Conservation (phyloP, 768 basidiomycete species). For the Termitomyces sp. region DNA sequence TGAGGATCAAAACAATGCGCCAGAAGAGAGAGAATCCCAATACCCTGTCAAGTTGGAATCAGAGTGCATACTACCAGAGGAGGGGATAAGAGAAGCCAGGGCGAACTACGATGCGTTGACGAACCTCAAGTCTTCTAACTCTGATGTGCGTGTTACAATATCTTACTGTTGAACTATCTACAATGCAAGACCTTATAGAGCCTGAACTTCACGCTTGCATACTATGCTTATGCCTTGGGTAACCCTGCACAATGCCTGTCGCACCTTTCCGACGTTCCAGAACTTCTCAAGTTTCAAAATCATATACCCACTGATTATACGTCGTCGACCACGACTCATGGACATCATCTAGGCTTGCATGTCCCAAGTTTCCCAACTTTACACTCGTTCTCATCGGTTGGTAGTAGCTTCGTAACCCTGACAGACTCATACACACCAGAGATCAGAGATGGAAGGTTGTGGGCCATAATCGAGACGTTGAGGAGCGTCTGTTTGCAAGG, state of each 20-base stretch:
- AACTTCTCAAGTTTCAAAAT: slow-evolving; percentile 46
- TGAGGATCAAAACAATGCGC: slow-evolving; percentile 48
- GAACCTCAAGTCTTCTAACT: slow-evolving; percentile 41
- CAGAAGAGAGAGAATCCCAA: slow-evolving; percentile 24
- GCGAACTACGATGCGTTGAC: slow-evolving; percentile 50
- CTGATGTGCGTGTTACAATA: slow-evolving; percentile 43
- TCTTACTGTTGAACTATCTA: not conserved
- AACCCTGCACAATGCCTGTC: slow-evolving; percentile 57
- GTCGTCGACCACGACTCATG: slow-evolving; percentile 19
- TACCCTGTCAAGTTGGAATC: slow-evolving; percentile 40
- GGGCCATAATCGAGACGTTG: slow-evolving; percentile 68
- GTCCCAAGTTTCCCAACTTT: slow-evolving; percentile 27
- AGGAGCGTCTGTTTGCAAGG: slow-evolving; percentile 79
- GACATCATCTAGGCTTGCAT: slow-evolving; percentile 21
- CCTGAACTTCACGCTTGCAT: slow-evolving; percentile 63
- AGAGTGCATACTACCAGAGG: slow-evolving; percentile 54
- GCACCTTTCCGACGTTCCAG: slow-evolving; percentile 49
- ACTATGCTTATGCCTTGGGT: slow-evolving; percentile 75
- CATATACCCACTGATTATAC: slow-evolving; percentile 38
- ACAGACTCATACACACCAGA: slow-evolving; percentile 40
- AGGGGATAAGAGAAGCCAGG: slow-evolving; percentile 51
- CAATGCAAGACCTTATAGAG: slow-evolving; percentile 38
- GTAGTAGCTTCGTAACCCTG: slow-evolving; percentile 42
- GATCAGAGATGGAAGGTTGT: slow-evolving; percentile 63
- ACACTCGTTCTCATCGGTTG: slow-evolving; percentile 42